Percentiles rank a stretch among this genome's conserved stretches.
These are phyloP conservation scores for Ceratocystis huliohia DNA, from an alignment of 2,329 filamentous ascomycete genomes.

Conservation along the genomic window DNA sequence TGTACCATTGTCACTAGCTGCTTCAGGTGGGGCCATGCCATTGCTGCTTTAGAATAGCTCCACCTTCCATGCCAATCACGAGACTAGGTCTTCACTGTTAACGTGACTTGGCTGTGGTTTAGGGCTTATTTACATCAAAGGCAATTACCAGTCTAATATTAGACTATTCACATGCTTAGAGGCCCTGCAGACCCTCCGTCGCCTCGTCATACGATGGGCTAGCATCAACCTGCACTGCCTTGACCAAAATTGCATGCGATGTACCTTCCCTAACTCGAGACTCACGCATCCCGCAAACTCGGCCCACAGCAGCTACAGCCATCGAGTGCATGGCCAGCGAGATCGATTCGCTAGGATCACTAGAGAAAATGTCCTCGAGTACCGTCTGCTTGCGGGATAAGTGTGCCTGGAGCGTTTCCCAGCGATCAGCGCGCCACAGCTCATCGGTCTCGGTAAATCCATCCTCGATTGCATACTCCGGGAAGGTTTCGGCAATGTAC, in stretches of 20 bases:
- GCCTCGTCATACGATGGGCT: conserved; percentile 16
- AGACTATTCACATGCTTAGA: neutral
- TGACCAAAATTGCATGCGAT: conserved; percentile 44
- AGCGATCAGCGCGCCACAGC: conserved; percentile 36
- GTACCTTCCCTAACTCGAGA: conserved; percentile 39
- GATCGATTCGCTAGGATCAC: conserved; percentile 30
- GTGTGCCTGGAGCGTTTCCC: conserved; percentile 40
- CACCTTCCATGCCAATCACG: too few species aligned
- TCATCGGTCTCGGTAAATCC: conserved; percentile 44
- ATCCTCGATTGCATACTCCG: conserved; percentile 39
- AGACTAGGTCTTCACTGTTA: too few species aligned
- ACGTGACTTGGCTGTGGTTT: too few species aligned
- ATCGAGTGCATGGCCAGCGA: conserved; percentile 40
- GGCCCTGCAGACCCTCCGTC: neutral
- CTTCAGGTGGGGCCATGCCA: too few species aligned
- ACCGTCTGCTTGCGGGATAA: conserved; percentile 32
- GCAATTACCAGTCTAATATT: too few species aligned
- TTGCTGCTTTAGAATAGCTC: too few species aligned
- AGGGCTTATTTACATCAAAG: too few species aligned
- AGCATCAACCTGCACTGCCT: conserved; percentile 26
- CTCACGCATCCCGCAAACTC: conserved; percentile 33
- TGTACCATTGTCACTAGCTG: too few species aligned
- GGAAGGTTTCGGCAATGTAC: conserved; percentile 39
- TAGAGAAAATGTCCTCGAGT: conserved; percentile 37
- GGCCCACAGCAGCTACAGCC: conserved; percentile 33